Evolutionary conservation across 2,329 filamentous ascomycete genomes (phyloP).

Genomic region (Penicillium vulpinum): DNA sequence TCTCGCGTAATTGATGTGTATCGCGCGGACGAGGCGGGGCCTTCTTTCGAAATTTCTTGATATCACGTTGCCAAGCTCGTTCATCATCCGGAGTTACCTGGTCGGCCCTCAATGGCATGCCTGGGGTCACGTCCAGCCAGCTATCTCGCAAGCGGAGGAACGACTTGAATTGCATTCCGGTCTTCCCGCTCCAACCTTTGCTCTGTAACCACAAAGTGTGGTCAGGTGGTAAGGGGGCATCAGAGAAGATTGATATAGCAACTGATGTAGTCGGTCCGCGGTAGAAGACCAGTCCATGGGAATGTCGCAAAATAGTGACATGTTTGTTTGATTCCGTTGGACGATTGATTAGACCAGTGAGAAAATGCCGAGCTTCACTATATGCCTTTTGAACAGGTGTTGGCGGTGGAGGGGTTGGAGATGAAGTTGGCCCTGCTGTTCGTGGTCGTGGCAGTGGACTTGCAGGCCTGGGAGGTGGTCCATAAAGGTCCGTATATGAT

Average conservation of each 20-base stretch:
- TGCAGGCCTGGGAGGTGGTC: conserved; percentile 1
- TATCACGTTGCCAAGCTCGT: conserved; percentile 67
- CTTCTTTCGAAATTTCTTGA: conserved; percentile 63
- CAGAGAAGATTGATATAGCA: conserved; percentile 64
- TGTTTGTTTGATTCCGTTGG: conserved; percentile 66
- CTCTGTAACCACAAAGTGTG: conserved; percentile 68
- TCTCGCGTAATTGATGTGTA: conserved; percentile 60
- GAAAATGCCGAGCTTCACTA: conserved; percentile 63
- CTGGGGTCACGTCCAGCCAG: conserved; percentile 70
- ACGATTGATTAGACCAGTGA: conserved; percentile 63
- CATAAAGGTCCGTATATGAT: conserved; percentile 24
- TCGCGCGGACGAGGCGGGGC: conserved; percentile 47
- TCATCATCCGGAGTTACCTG: conserved; percentile 61
- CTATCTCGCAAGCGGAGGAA: conserved; percentile 58
- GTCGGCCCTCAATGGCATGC: conserved; percentile 46
- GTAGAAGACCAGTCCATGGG: conserved; percentile 64
- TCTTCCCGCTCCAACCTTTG: conserved; percentile 67
- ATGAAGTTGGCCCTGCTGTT: conserved; percentile 14
- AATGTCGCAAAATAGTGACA: conserved; percentile 67
- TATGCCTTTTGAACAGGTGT: conserved; percentile 37
- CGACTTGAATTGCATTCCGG: conserved; percentile 67
- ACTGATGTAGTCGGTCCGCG: conserved; percentile 64
- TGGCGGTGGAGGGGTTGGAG: conserved; percentile 6
- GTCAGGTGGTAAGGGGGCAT: conserved; percentile 56
- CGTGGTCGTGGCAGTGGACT: conserved; percentile 11